Base-by-base conservation (phyloP, 2,329 filamentous ascomycete genomes). In the Claviceps arundinis region DNA sequence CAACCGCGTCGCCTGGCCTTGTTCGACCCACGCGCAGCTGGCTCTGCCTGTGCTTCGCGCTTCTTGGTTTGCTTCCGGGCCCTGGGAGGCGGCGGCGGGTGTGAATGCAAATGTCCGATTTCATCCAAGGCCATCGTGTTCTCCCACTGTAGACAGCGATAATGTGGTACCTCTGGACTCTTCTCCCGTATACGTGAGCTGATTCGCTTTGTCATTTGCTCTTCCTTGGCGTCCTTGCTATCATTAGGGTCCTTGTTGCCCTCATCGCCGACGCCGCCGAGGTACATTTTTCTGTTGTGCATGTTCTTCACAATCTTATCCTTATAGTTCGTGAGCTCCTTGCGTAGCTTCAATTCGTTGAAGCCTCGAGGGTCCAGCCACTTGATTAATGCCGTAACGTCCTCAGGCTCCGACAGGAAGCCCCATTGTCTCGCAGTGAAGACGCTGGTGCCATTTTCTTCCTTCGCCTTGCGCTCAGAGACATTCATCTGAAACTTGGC, bases 331-430 rank as follows among this genome's bases (percentile, higher is more conserved):
- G 84, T 72, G 4, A 98, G 76, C 65, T 97, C 91, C 68, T 96
- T 97, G 55, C 85, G 81, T 48, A 98, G 74, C 63, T 89, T 90
- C 56, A 85, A 71, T 69, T 98, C 93, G 57, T 95, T 89, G 57
- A 85, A 76, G 1, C 93, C 93, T 16, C 88, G 85, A 13, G 84
- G 78, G 62, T 98, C 91, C 4, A 98, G 77, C 90, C 93, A 98
- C 50, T 78, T 78, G 56, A 97, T 81, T 17, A 98, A 76, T 50
- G 78, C 78, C 55, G 93, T 87, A 5, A 98, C 70, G 40, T 87
- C 78, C 48, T 85, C 81, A 0, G 87, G 81, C 11, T 93, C 85
- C 40, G 91, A 87, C 60, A 89, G 89, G 69, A 88, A 98, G 11
- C 87, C 93, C 90, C 93, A 98, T 66, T 97, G 85, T 13, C 73